A percentile compares a stretch with the other conserved stretches of the same genome.
Conservation (phyloP, 1,284 basidiomycete genomes). For the Moesziomyces sp. region DNA sequence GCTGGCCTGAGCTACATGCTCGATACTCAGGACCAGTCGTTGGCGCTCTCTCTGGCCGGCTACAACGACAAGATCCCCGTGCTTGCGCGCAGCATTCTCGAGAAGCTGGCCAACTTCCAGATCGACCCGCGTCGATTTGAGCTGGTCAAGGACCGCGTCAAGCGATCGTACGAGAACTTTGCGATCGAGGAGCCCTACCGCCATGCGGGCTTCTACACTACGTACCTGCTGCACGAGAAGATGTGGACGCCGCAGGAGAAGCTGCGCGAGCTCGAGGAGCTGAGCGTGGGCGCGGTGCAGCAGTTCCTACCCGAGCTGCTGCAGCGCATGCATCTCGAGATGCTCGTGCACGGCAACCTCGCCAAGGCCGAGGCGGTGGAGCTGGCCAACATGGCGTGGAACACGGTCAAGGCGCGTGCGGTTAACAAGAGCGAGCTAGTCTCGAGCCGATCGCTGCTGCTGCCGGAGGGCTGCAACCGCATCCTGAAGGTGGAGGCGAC, state of each 20-base stretch:
- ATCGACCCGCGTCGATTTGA: constrained; percentile 80
- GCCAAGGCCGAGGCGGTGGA: constrained; percentile 81
- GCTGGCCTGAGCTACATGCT: constrained; percentile 87
- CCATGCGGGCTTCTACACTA: constrained; percentile 81
- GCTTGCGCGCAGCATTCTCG: constrained; percentile 80
- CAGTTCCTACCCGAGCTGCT: constrained; percentile 77
- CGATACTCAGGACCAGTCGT: constrained; percentile 75
- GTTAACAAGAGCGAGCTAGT: constrained; percentile 38
- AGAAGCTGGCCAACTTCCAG: constrained; percentile 77
- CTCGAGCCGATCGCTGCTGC: constrained; percentile 54
- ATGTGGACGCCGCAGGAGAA: constrained; percentile 86
- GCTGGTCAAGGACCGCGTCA: constrained; percentile 83
- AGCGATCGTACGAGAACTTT: constrained; percentile 75
- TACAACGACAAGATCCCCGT: constrained; percentile 94
- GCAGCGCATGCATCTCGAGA: constrained; percentile 77
- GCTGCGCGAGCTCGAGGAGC: constrained; percentile 79
- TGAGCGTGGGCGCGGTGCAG: constrained; percentile 80
- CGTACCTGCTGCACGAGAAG: constrained; percentile 77
- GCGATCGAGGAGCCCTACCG: constrained; percentile 84
- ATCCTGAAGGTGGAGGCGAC: constrained; percentile 79
- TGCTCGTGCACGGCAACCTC: constrained; percentile 87
- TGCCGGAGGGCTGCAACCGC: constrained; percentile 75
- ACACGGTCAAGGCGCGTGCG: constrained; percentile 75
- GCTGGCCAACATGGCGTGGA: constrained; percentile 80
- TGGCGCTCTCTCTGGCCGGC: constrained; percentile 80